Evolutionary conservation across 306 rosid species (phyloP).

Genomic region (Prunus dulcis): DNA sequence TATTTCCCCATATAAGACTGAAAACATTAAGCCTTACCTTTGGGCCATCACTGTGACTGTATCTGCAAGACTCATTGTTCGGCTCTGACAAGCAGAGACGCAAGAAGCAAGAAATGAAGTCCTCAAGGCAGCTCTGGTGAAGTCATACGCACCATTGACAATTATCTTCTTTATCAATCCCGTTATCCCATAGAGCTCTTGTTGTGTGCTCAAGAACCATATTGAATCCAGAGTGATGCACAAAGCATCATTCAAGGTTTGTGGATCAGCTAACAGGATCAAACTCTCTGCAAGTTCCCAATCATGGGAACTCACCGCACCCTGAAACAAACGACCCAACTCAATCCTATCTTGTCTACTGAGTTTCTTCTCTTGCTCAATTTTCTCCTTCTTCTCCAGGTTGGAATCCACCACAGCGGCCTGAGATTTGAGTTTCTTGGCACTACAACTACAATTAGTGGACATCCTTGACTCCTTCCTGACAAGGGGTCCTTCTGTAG

Average conservation of each 20-base stretch:
- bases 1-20: not conserved
- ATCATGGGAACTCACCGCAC: slow-evolving; percentile 72
- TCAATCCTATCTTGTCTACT: slow-evolving; percentile 70
- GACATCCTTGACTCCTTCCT: slow-evolving; percentile 42
- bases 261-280: slow-evolving; percentile 68
- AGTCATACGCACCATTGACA: slow-evolving; percentile 74
- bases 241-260: slow-evolving; percentile 76
- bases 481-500: slow-evolving; percentile 51
- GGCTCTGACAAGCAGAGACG: slow-evolving; percentile 91
- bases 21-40: slow-evolving; percentile 36
- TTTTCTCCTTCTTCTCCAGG: slow-evolving; percentile 42
- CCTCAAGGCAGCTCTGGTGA: slow-evolving; percentile 79
- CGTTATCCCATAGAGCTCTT: slow-evolving; percentile 61
- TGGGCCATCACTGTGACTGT: slow-evolving; percentile 83
- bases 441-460: slow-evolving; percentile 38
- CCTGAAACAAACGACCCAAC: slow-evolving; percentile 76
- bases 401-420: slow-evolving; percentile 31
- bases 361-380: slow-evolving; percentile 55
- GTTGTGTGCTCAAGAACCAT: slow-evolving; percentile 75
- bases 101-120: slow-evolving; percentile 89
- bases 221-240: slow-evolving; percentile 78
- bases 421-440: slow-evolving; percentile 51
- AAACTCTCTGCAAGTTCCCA: slow-evolving; percentile 82
- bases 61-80: slow-evolving; percentile 77
- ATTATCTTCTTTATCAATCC: slow-evolving; percentile 60